Base-by-base conservation (phyloP, 1,139 yeast species). In the Yamadazyma dushanensis region DNA sequence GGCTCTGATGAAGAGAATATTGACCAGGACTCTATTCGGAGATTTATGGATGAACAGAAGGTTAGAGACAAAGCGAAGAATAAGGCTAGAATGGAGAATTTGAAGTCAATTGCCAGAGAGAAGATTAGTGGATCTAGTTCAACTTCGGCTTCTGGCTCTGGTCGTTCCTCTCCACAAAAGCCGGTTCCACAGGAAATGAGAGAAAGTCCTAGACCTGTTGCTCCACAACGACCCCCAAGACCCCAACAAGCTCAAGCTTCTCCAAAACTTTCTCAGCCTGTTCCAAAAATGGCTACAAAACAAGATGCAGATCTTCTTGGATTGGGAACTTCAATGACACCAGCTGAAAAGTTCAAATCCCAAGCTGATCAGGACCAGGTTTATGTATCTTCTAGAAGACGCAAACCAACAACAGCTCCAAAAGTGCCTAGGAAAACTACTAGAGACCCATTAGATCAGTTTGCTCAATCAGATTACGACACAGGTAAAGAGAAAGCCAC, bases 401-500 rank as follows among this genome's bases (percentile, higher is more conserved):
- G 55, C 36, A 48, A 47, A 37, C 29, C 23, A 11, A 10, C 25
- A 3, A 5, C 9, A n/a, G 39, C 33, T 21, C 35, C 39, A 3
- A 24, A 16, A 8, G 37, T 37, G 3, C 26, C 44, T 6, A 36
- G 51, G 13, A 46, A 45, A 26, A 46, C 50, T 8, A 44, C 44
- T 2, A 41, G 35, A 31, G 51, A 47, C 25, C 38, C 43, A 13
- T 53, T 72, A 33, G 65, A 71, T 43, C 66, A 70, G 31, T 66
- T 69, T 41, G 66, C 64, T 20, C 66, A 72, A 32, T 72, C 78
- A 6, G 73, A 76, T 56, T 79, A 77, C 51, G 68, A 69, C 4
- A 75, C 76, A n/a, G 67, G 76, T 16, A 78, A 86, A 41, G 63
- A 64, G 13, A 70, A 73, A 22, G 97, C 89, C 4, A 64, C 78